Evolutionary conservation across 495 filamentous ascomycete species (phyloP).

Genomic region (Aspergillus indologenus): DNA sequence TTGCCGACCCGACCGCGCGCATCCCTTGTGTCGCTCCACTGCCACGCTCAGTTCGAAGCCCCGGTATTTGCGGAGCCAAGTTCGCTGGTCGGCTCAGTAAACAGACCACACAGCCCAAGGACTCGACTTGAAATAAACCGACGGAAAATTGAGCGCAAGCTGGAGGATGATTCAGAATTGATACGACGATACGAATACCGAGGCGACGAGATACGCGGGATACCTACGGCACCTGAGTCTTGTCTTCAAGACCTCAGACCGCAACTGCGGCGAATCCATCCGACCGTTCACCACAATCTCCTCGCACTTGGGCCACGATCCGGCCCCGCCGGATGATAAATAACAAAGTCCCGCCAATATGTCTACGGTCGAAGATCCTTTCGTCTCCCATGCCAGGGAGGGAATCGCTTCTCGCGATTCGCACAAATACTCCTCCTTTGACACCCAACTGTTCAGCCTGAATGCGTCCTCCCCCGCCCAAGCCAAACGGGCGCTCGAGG

Average conservation of each 20-base stretch:
- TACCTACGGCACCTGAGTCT: slow-evolving; percentile 29
- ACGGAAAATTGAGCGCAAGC: slow-evolving; percentile 11
- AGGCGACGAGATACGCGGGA: slow-evolving; percentile 26
- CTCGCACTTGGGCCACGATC: background rate
- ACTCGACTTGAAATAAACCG: background rate
- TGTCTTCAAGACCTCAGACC: slow-evolving; percentile 25
- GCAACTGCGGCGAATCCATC: slow-evolving; percentile 17
- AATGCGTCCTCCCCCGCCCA: slow-evolving; percentile 77
- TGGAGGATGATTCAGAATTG: slow-evolving; percentile 38
- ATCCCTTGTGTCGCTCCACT: slow-evolving; percentile 2
- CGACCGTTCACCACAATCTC: background rate
- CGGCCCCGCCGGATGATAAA: slow-evolving; percentile 12
- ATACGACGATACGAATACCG: slow-evolving; percentile 18
- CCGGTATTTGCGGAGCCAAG: slow-evolving; percentile 15
- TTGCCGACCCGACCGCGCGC: slow-evolving; percentile 12
- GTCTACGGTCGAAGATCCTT: slow-evolving; percentile 53
- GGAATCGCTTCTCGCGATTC: slow-evolving; percentile 45
- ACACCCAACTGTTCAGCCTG: slow-evolving; percentile 73
- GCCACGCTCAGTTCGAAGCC: slow-evolving; percentile 13
- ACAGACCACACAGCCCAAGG: slow-evolving; percentile 10
- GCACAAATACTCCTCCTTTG: slow-evolving; percentile 75
- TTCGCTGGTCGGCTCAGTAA: slow-evolving; percentile 39
- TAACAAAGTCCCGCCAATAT: slow-evolving; percentile 22
- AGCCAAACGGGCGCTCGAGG: slow-evolving; percentile 82
- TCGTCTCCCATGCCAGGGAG: slow-evolving; percentile 41